phyloP scores from a whole-genome alignment of 2,329 filamentous ascomycete genomes.

The Orbilia ellipsospora region DNA sequence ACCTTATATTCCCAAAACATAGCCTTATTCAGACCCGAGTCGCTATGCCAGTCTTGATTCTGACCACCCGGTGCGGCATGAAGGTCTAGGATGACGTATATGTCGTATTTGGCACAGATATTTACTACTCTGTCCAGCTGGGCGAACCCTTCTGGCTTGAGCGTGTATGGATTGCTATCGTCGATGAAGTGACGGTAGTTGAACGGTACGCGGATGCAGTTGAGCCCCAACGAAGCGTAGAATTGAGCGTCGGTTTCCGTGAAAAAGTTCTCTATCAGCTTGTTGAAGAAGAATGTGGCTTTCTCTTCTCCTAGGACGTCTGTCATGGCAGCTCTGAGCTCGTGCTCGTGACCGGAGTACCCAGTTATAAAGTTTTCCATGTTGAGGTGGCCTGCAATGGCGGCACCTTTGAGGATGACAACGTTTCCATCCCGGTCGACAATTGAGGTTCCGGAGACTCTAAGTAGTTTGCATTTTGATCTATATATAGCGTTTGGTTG shows the following conservation, averaged over 20 bases:
- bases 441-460: slow-evolving; percentile 63
- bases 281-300: slow-evolving; percentile 67
- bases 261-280: slow-evolving; percentile 66
- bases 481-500: background rate
- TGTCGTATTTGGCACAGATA: slow-evolving; percentile 64
- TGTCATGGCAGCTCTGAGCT: slow-evolving; percentile 65
- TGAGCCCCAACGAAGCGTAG: slow-evolving; percentile 65
- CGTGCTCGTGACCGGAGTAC: slow-evolving; percentile 65
- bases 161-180: slow-evolving; percentile 64
- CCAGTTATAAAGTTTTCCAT: slow-evolving; percentile 68
- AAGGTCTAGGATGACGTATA: slow-evolving; percentile 68
- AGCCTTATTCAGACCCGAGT: slow-evolving; percentile 65
- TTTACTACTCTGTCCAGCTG: slow-evolving; percentile 59
- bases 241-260: slow-evolving; percentile 66
- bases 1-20: slow-evolving; percentile 68
- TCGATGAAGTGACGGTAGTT: slow-evolving; percentile 67
- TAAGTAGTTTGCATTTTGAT: slow-evolving; percentile 59
- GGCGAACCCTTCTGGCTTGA: slow-evolving; percentile 65
- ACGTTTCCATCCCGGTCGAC: slow-evolving; percentile 64
- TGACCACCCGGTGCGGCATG: slow-evolving; percentile 67
- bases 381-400: slow-evolving; percentile 46
- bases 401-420: slow-evolving; percentile 66
- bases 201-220: slow-evolving; percentile 65
- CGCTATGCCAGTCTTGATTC: slow-evolving; percentile 67
- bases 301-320: slow-evolving; percentile 65